Conservation (phyloP, 495 filamentous ascomycete species). For the Neurospora terricola region DNA sequence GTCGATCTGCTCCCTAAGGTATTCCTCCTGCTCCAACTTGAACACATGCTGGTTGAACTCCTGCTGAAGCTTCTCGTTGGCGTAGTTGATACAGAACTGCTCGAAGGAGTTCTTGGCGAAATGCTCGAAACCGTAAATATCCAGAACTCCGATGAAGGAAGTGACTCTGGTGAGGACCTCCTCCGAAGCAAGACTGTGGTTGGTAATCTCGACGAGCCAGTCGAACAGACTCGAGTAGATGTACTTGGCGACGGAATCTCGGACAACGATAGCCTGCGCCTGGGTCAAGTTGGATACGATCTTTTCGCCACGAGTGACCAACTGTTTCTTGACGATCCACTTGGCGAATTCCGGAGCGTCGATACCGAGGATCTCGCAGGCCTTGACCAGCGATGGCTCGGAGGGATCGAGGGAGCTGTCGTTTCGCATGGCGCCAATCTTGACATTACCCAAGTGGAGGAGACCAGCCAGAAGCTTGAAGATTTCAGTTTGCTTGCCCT, state of each 20-base stretch:
- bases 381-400: conserved; percentile 72
- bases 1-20: conserved; percentile 91
- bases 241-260: conserved; percentile 97
- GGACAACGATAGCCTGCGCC: conserved; percentile 86
- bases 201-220: conserved; percentile 96
- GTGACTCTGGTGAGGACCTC: conserved; percentile 70
- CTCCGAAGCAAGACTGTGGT: conserved; percentile 78
- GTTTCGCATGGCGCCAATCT: conserved; percentile 80
- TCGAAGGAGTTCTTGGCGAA: conserved; percentile 99
- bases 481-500: conserved; percentile 66
- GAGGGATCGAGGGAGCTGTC: conserved; percentile 74
- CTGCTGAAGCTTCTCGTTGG: conserved; percentile 98
- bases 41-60: conserved; percentile 99
- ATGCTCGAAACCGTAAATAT: conserved; percentile 99
- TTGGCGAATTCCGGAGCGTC: conserved; percentile 82
- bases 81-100: conserved; percentile 99
- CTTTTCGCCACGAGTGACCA: conserved; percentile 93
- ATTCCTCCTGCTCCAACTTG: conserved; percentile 98
- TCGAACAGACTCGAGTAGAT: conserved; percentile 98
- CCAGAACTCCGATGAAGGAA: conserved; percentile 97
- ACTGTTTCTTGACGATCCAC: conserved; percentile 98
- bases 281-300: conserved; percentile 94
- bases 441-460: conserved; percentile 91
- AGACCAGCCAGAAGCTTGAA: conserved; percentile 88
- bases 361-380: conserved; percentile 82